Evolutionary conservation across 225 moss, liverwort and hornwort species (phyloP).

Genomic region (Climacium dendroides): DNA sequence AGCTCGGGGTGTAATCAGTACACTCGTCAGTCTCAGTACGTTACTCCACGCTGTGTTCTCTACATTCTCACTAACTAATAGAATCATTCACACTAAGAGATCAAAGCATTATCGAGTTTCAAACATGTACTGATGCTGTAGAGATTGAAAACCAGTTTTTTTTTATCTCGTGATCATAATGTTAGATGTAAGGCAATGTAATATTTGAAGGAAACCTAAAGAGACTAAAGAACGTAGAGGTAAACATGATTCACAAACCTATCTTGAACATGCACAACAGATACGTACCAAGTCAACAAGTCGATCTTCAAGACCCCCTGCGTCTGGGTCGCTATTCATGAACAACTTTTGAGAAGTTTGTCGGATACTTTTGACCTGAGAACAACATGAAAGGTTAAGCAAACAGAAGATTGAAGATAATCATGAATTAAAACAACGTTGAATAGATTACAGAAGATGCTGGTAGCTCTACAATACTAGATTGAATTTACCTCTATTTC

Average conservation of each 20-base stretch:
- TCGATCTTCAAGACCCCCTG: conserved; percentile 70
- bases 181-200: background rate
- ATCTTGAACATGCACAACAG: background rate
- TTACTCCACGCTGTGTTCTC: background rate
- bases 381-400: background rate
- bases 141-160: background rate
- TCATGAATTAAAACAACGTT: background rate
- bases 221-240: background rate
- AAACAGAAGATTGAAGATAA: background rate
- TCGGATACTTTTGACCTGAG: conserved; percentile 76
- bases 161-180: background rate
- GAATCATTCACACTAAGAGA: background rate
- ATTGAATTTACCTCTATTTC: conserved; percentile 40
- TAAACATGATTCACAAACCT: background rate
- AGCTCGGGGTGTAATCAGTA: background rate
- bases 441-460: background rate
- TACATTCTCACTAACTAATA: background rate
- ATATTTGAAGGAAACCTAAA: background rate
- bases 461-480: background rate
- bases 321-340: conserved; percentile 68
- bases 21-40: background rate
- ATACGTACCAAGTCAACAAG: conserved; percentile 50
- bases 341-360: conserved; percentile 77
- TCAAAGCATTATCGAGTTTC: background rate
- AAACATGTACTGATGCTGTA: background rate